Evolutionary conservation across 1,139 yeast genomes (phyloP), one percentile per base, ranked within the genome.

Genomic region (Protomyces inundatus): DNA sequence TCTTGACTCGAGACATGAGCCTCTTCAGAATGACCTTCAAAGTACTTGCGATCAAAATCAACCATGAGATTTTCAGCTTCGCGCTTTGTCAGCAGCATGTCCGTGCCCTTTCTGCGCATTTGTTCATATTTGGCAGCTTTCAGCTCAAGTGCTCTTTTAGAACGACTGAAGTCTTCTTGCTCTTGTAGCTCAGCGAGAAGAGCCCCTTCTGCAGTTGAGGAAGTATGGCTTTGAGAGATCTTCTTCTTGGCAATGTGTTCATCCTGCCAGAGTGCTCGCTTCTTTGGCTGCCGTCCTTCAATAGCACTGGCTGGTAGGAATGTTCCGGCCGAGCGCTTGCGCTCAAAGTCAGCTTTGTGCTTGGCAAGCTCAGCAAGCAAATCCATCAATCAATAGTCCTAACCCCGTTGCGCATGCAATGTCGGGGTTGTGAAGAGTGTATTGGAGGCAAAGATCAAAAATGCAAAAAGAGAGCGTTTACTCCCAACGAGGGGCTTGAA

Each of bases 401-500:
- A 2, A 2, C 23, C 23, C 23, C 23, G 23, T 23, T 23, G 23
- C 23, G 23, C 23, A 23, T 23, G 23, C 23, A 23, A 1, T 23
- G 23, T 23, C 23, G 23, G 23, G 23, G 23, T 23, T 23, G 23
- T 23, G 23, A 23, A 23, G 23, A 23, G 23, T 23, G 23, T 23
- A 2, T 23, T 23, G 2, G 23, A 23, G 23, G 23, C 23, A 23
- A 23, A 23, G 23, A 23, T 23, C 2, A 23, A 2, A 23, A 23
- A 23, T 23, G 2, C 23, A 50, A 32, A n/a, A 33, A 34, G 14
- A 32, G 36, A 50, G 36, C 36, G 12, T 50, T 1, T 34, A 42
- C 62, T 58, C 62, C 62, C 62, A 58, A 58, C 62, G 62, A 58
- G 62, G 62, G 62, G 62, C 56, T 58, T 56, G 62, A 58, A 58